Base-by-base conservation (phyloP, 176 grass and related monocot genomes). In the Zizania latifolia region DNA sequence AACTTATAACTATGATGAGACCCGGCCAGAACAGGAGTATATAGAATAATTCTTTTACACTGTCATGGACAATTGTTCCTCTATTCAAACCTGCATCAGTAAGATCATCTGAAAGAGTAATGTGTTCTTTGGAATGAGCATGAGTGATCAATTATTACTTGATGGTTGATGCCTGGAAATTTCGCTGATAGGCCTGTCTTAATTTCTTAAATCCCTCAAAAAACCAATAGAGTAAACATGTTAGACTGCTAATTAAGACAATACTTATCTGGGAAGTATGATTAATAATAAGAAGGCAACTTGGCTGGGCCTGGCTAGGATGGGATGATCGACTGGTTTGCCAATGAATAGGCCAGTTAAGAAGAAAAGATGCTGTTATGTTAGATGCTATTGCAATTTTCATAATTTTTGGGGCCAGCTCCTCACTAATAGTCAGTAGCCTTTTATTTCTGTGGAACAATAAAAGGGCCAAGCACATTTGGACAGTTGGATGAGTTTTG, bases 1-100 rank as follows among this genome's bases (percentile, higher is more conserved):
- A n/a, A n/a, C 29, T 46, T 22, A 48, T 68, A 61, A 60, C 44
- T 17, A 70, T 77, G 65, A 39, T 69, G 64, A 53, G 65, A 62
- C 15, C 41, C 65, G 54, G 14, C 3, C 46, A n/a, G 44, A 71
- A 71, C 40, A 8, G n/a, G 8, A 54, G 9, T 13, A 38, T 77
- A 55, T 60, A 48, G 26, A 57, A 8, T 76, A 41, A 55, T 27
- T 53, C 23, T 17, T 53, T 69, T 66, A 62, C 41, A 57, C 22
- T 79, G 36, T 14, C 15, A 22, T 85, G 37, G 9, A 11, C 32
- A 60, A 67, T 58, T 54, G 17, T n/a, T 14, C 21, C 2, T 36
- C 62, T 58, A 37, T 37, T 58, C 43, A 6, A 81, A 60, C 53
- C 23, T 21, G 63, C 33, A 69, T 15, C 53, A 60, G 29, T 45